Percentiles rank a stretch among this genome's conserved stretches.
Conservation (phyloP, 345 rosid species). For the Arabidopsis suecica region DNA sequence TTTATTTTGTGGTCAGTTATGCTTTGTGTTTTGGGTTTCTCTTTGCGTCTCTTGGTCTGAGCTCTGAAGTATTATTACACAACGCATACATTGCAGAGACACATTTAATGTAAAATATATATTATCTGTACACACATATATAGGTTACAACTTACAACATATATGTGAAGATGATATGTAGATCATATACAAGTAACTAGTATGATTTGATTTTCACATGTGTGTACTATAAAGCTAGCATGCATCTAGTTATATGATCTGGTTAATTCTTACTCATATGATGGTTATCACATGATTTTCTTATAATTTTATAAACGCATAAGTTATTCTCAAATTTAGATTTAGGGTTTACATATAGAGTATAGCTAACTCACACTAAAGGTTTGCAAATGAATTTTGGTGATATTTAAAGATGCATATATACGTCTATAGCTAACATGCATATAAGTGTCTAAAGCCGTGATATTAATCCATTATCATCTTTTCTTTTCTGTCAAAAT, state of each 20-base stretch:
- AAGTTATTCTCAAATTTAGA: constrained; percentile 1
- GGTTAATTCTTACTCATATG: neutral
- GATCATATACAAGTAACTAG: neutral
- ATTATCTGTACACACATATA: neutral
- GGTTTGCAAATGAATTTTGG: neutral
- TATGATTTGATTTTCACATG: constrained; percentile 3
- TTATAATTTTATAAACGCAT: neutral
- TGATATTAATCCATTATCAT: constrained; percentile 1
- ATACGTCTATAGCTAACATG: neutral
- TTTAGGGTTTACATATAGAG: constrained; percentile 14
- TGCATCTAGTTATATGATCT: neutral
- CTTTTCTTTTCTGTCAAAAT: neutral
- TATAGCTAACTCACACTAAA: constrained; percentile 1
- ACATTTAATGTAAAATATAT: constrained; percentile 12
- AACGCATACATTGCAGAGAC: constrained; percentile 25
- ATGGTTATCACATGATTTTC: neutral
- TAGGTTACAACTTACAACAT: constrained; percentile 2
- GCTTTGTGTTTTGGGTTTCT: constrained; percentile 31
- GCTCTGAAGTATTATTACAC: constrained; percentile 21
- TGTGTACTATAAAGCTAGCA: constrained; percentile 11
- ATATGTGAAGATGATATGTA: neutral
- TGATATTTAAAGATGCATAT: neutral
- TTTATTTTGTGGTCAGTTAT: constrained; percentile 15
- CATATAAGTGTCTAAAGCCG: neutral
- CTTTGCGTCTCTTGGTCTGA: constrained; percentile 37